phyloP scores from a whole-genome alignment of 768 basidiomycete species.

The Candolleomyces aberdarensis region DNA sequence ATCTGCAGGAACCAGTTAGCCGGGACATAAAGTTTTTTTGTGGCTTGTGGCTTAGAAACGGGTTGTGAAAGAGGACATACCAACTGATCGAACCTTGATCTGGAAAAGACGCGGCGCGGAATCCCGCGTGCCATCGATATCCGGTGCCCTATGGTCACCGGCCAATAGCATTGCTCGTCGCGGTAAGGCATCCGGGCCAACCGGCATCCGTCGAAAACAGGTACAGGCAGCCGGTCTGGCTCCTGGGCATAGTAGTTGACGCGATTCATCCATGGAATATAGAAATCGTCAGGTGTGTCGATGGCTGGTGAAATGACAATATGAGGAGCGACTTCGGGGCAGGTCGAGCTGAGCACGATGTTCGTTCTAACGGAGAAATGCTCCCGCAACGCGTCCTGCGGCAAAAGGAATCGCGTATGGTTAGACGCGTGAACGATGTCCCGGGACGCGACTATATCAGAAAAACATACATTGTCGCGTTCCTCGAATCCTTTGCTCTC shows the following conservation, averaged over 20 bases:
- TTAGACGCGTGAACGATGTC: constrained; percentile 7
- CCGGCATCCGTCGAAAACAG: neutral
- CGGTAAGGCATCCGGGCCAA: neutral
- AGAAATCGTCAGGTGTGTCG: constrained; percentile 32
- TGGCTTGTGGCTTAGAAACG: neutral
- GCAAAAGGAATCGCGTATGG: neutral
- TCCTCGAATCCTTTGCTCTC: neutral
- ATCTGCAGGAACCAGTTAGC: constrained; percentile 13
- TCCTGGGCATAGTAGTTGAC: constrained; percentile 9
- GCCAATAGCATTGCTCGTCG: constrained; percentile 8
- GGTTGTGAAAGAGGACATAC: constrained; percentile 17
- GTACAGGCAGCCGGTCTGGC: neutral
- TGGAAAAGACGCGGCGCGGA: constrained; percentile 26
- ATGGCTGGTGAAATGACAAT: constrained; percentile 52
- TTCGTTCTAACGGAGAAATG: constrained; percentile 27
- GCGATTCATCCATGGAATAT: constrained; percentile 33
- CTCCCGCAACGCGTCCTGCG: constrained; percentile 24
- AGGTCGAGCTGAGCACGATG: constrained; percentile 42
- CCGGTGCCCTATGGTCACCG: neutral
- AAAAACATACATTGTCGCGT: constrained; percentile 10
- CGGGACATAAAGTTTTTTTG: neutral
- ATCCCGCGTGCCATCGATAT: constrained; percentile 6
- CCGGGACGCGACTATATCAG: constrained; percentile 7
- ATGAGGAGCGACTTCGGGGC: constrained; percentile 41
- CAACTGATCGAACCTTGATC: constrained; percentile 25